Conservation (phyloP, 495 filamentous ascomycete genomes). For the Darksidea phi region DNA sequence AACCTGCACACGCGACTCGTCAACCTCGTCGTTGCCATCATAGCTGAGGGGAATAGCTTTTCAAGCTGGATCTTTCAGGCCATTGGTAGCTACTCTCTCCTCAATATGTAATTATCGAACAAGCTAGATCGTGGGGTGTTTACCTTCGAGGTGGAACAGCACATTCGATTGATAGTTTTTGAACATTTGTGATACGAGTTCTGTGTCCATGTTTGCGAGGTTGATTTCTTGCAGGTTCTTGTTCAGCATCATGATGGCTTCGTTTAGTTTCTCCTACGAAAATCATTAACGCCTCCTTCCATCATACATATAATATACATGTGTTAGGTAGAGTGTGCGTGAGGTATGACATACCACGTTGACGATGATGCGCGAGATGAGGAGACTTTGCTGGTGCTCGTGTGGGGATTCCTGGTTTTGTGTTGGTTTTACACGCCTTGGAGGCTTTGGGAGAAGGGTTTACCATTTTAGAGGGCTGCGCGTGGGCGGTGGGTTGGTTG, state of each 20-base stretch:
- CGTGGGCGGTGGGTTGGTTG: constrained; percentile 1
- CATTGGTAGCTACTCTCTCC: constrained; percentile 69
- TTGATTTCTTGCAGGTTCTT: constrained; percentile 94
- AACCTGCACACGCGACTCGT: too few relatives aligned
- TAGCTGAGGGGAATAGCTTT: not conserved
- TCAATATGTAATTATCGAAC: constrained; percentile 3
- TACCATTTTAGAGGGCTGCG: constrained; percentile 8
- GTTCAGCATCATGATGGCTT: constrained; percentile 88
- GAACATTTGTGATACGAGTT: constrained; percentile 98
- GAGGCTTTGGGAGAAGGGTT: not conserved
- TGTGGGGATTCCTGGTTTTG: constrained; percentile 81
- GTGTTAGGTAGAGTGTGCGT: too few relatives aligned
- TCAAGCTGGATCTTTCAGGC: constrained; percentile 74
- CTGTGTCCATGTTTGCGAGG: constrained; percentile 96
- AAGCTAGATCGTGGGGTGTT: not conserved
- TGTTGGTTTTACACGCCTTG: constrained; percentile 9
- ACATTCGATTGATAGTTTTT: constrained; percentile 99
- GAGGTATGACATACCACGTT: constrained; percentile 71
- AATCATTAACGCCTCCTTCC: not conserved
- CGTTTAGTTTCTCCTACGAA: constrained; percentile 91
- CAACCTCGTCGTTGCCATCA: too few relatives aligned
- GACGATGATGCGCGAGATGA: constrained; percentile 92
- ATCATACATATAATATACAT: too few relatives aligned
- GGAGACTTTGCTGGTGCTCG: constrained; percentile 91
- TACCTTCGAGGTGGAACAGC: constrained; percentile 95